Evolutionary conservation across 2,329 filamentous ascomycete genomes (phyloP).

Genomic region (Exophiala xenobiotica): DNA sequence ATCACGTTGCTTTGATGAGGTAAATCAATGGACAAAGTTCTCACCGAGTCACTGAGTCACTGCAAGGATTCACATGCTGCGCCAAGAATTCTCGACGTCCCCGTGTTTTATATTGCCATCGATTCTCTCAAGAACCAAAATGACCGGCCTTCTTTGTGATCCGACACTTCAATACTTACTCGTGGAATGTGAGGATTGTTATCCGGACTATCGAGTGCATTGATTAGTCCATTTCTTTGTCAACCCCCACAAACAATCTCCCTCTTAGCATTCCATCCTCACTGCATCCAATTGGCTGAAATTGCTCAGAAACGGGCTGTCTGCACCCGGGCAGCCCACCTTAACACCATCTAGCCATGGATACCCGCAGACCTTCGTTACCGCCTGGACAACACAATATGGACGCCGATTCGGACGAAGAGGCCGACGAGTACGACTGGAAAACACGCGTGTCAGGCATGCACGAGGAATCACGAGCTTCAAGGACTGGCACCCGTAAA

Average conservation of each 20-base stretch:
- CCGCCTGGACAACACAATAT: slow-evolving; percentile 13
- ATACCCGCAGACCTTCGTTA: slow-evolving; percentile 25
- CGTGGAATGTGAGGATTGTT: too few species aligned
- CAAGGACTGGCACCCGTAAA: slow-evolving; percentile 10
- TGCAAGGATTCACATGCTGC: too few species aligned
- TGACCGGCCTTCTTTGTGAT: too few species aligned
- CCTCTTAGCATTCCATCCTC: too few species aligned
- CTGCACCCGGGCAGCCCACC: slow-evolving; percentile 3
- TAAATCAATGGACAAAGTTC: not conserved
- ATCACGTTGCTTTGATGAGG: not conserved
- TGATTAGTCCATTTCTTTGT: not conserved
- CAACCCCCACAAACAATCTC: not conserved
- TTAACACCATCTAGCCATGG: slow-evolving; percentile 11
- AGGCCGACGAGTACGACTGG: slow-evolving; percentile 28
- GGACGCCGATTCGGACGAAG: slow-evolving; percentile 28
- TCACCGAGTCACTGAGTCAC: not conserved
- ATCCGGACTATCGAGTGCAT: too few species aligned
- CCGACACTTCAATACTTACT: too few species aligned
- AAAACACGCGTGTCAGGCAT: slow-evolving; percentile 20
- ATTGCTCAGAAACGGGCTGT: not conserved
- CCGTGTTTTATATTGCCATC: not conserved
- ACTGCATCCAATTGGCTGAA: not conserved
- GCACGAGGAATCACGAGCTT: slow-evolving; percentile 16
- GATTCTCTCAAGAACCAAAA: too few species aligned
- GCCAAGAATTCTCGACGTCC: not conserved